These are phyloP conservation scores for Pythium angustatum DNA, from an alignment of 352 stramenopile genomes.

Conservation along the genomic window DNA sequence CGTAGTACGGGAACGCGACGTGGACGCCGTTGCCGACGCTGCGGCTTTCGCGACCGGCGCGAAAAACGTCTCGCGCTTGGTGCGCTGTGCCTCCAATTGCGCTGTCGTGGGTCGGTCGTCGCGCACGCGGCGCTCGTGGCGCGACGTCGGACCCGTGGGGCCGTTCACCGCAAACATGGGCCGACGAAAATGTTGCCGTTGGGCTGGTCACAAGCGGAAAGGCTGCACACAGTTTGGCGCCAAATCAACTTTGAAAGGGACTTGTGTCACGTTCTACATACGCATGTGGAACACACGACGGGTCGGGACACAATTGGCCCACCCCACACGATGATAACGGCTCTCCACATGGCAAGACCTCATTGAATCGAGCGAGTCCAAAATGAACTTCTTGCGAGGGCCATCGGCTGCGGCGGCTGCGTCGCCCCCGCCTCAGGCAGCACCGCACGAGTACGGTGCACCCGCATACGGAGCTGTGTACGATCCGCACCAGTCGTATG, in stretches of 20 bases:
- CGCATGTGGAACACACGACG: constrained; percentile 4
- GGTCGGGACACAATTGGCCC: constrained; percentile 8
- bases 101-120: constrained; percentile 32
- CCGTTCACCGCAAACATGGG: constrained; percentile 85
- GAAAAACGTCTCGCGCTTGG: constrained; percentile 50
- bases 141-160: constrained; percentile 59
- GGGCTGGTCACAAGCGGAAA: constrained; percentile 14
- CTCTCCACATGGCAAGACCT: constrained; percentile 27
- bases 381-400: constrained; percentile 34
- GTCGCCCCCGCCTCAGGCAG: constrained; percentile 12
- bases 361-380: neutral
- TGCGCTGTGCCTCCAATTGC: constrained; percentile 31
- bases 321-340: neutral
- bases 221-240: constrained; percentile 21
- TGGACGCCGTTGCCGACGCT: neutral
- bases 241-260: constrained; percentile 26
- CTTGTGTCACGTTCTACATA: constrained; percentile 4
- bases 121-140: constrained; percentile 52
- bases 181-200: too few relatives aligned
- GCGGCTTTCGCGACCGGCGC: neutral
- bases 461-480: neutral
- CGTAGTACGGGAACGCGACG: too few relatives aligned
- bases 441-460: constrained; percentile 1
- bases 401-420: constrained; percentile 14
- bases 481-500: neutral